Evolutionary conservation across 768 basidiomycete species (phyloP).

Genomic region (Hirschioporus abietinus): DNA sequence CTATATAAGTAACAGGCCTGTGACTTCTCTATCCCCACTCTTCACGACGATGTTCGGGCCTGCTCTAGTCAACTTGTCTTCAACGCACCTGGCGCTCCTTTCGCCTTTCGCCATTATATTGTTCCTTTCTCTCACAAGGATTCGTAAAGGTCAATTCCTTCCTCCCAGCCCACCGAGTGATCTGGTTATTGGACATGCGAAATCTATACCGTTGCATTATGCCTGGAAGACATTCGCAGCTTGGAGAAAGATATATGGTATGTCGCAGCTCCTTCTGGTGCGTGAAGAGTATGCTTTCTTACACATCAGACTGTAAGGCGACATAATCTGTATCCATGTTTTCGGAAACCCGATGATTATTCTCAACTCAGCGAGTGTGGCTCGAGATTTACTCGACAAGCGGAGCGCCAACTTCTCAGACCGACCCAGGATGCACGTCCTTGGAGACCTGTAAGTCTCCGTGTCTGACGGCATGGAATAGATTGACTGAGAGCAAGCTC

Average conservation of each 20-base stretch:
- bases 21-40: neutral
- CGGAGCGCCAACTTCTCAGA: conserved; percentile 13
- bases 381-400: conserved; percentile 12
- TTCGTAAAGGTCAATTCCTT: neutral
- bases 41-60: neutral
- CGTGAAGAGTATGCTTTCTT: neutral
- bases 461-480: conserved; percentile 11
- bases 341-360: conserved; percentile 11
- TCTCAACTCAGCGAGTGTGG: conserved; percentile 12
- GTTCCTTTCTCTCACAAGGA: neutral
- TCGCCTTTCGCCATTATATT: neutral
- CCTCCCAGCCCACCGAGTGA: conserved; percentile 26
- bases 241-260: conserved; percentile 26
- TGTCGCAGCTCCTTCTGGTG: neutral
- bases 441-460: conserved; percentile 9
- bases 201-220: conserved; percentile 20
- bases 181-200: conserved; percentile 26
- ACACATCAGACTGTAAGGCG: conserved; percentile 6
- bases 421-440: conserved; percentile 8
- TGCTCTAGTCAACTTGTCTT: neutral
- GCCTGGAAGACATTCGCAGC: conserved; percentile 21
- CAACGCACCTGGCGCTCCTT: neutral
- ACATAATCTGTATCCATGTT: conserved; percentile 13
- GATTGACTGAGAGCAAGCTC: too few relatives aligned
- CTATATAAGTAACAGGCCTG: neutral